Evolutionary conservation across 495 filamentous ascomycete genomes (phyloP).

Genomic region (Neurospora intermedia): DNA sequence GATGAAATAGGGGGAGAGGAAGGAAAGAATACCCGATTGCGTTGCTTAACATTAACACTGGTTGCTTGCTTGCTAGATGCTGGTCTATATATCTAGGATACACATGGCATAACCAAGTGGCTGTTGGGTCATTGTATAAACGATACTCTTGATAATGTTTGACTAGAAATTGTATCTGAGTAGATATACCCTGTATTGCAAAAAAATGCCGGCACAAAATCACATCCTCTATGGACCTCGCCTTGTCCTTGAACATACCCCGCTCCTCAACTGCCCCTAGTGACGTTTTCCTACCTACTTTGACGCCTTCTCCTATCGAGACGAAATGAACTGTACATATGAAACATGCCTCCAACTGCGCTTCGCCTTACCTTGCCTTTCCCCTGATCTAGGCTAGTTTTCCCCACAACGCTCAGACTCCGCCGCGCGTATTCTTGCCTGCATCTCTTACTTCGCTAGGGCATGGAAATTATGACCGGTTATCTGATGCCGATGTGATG

Average conservation of each 20-base stretch:
- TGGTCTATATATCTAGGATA: neutral
- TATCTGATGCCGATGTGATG: neutral
- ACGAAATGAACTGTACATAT: neutral
- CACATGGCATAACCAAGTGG: neutral
- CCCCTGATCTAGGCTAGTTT: neutral
- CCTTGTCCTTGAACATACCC: neutral
- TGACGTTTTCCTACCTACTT: neutral
- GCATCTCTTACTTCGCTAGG: neutral
- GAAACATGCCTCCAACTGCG: neutral
- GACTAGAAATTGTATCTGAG: neutral
- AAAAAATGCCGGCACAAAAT: neutral
- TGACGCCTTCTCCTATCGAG: neutral
- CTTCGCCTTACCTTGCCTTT: neutral
- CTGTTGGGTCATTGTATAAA: neutral
- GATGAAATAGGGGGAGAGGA: neutral
- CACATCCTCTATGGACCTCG: neutral
- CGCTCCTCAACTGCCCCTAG: neutral
- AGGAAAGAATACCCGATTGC: neutral
- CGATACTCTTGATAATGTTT: neutral
- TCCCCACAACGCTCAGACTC: neutral
- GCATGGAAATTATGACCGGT: neutral
- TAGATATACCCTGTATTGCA: neutral
- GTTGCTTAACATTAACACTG: neutral
- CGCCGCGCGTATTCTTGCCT: neutral
- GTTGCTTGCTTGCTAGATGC: neutral